Percentiles rank a stretch among this genome's conserved stretches.
These are phyloP conservation scores for Solanum dulcamara DNA, from an alignment of 257 asterid genomes.

Conservation along the genomic window DNA sequence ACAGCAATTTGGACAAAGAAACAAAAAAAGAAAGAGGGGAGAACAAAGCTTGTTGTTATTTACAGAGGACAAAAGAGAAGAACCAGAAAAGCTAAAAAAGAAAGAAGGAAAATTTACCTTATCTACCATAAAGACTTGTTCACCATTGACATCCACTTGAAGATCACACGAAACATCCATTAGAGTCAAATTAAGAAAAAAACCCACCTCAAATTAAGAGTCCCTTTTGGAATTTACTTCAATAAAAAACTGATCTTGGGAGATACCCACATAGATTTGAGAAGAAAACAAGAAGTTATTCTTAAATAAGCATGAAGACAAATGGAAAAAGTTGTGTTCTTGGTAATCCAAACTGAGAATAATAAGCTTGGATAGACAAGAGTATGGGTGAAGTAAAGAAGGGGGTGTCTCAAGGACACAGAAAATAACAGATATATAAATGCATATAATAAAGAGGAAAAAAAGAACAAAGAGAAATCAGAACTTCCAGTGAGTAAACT, in stretches of 20 bases:
- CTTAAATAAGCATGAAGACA: constrained; percentile 37
- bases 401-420: constrained; percentile 3
- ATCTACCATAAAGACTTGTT: constrained; percentile 58
- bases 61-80: constrained; percentile 8
- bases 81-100: background rate
- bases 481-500: constrained; percentile 17
- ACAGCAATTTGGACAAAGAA: constrained; percentile 7
- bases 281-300: constrained; percentile 25
- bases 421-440: constrained; percentile 16
- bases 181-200: constrained; percentile 17
- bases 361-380: constrained; percentile 27
- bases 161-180: constrained; percentile 59
- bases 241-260: background rate
- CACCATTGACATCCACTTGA: constrained; percentile 90
- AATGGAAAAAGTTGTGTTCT: constrained; percentile 40
- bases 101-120: constrained; percentile 32
- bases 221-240: constrained; percentile 16
- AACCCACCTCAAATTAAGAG: constrained; percentile 27
- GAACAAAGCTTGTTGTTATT: background rate
- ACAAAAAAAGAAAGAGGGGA: background rate
- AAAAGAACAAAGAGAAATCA: constrained; percentile 5
- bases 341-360: constrained; percentile 25
- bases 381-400: constrained; percentile 45
- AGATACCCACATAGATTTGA: constrained; percentile 10
- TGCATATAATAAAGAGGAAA: constrained; percentile 4